Conservation (phyloP, 371 early-diverging fungal genomes). For the Apophysomyces elegans region DNA sequence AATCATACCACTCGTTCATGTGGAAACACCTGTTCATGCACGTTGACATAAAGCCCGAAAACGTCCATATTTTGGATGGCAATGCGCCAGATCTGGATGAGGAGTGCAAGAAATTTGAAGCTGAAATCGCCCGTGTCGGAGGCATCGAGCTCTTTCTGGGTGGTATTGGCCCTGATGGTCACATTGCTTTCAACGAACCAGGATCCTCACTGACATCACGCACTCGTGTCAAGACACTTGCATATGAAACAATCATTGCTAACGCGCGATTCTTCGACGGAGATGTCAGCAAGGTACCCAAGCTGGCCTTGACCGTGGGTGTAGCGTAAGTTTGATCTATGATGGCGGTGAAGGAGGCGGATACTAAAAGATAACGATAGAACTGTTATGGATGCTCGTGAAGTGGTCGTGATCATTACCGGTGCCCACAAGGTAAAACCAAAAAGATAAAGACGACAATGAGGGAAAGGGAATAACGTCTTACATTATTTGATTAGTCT, state of each 20-base stretch:
- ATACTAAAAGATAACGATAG: constrained; percentile 36
- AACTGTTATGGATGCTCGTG: constrained; percentile 87
- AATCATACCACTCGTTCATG: constrained; percentile 89
- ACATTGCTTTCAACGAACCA: constrained; percentile 90
- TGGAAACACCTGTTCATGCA: constrained; percentile 85
- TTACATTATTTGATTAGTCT: constrained; percentile 42
- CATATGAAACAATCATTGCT: constrained; percentile 89
- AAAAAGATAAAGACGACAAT: constrained; percentile 16
- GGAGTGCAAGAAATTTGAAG: constrained; percentile 80
- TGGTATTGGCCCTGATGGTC: constrained; percentile 88
- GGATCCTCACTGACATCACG: constrained; percentile 84
- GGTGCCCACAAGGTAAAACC: constrained; percentile 79
- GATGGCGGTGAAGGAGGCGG: no score
- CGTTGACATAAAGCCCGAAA: constrained; percentile 77
- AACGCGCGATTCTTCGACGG: constrained; percentile 88
- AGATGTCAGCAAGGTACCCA: constrained; percentile 84
- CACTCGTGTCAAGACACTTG: constrained; percentile 86
- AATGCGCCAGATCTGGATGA: constrained; percentile 79
- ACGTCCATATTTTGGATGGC: constrained; percentile 83
- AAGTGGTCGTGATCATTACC: constrained; percentile 85
- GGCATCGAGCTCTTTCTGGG: constrained; percentile 80
- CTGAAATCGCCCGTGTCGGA: constrained; percentile 74
- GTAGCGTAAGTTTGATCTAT: constrained; percentile 60
- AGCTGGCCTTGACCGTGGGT: constrained; percentile 85
- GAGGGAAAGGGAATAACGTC: no score